Percentiles rank a stretch among this genome's conserved stretches.
Conservation (phyloP, 306 rosid genomes). For the Chamaecrista fasciculata region DNA sequence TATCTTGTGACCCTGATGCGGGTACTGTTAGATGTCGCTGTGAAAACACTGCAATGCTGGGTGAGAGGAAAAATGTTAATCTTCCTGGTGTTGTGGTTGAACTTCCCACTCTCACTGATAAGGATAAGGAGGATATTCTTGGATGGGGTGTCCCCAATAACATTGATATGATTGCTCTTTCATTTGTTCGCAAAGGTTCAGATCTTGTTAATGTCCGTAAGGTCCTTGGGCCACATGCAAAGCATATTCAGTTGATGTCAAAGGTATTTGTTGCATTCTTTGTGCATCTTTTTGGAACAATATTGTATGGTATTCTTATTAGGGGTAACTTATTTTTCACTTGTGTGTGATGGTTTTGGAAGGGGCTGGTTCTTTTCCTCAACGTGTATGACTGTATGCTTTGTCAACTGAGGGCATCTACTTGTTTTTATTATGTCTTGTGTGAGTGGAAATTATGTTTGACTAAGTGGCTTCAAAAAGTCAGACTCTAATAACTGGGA, state of each 20-base stretch:
- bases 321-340: constrained; percentile 1
- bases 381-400: background rate
- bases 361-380: constrained; percentile 2
- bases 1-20: constrained; percentile 62
- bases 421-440: background rate
- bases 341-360: constrained; percentile 8
- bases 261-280: constrained; percentile 52
- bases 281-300: constrained; percentile 5
- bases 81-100: constrained; percentile 98
- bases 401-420: background rate
- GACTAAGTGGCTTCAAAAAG: background rate
- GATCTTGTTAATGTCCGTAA: constrained; percentile 89
- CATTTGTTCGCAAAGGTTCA: constrained; percentile 94
- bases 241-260: constrained; percentile 78
- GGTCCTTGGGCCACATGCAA: constrained; percentile 85
- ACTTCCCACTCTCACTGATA: constrained; percentile 90
- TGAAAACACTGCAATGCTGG: constrained; percentile 76
- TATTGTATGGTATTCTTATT: background rate
- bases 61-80: constrained; percentile 95
- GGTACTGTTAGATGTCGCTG: constrained; percentile 85
- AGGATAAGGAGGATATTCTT: constrained; percentile 93
- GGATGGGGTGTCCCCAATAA: constrained; percentile 92
- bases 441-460: background rate
- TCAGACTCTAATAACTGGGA: background rate
- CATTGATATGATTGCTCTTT: constrained; percentile 96